phyloP scores from a whole-genome alignment of 257 asterid species.

The Penstemon eatonii region DNA sequence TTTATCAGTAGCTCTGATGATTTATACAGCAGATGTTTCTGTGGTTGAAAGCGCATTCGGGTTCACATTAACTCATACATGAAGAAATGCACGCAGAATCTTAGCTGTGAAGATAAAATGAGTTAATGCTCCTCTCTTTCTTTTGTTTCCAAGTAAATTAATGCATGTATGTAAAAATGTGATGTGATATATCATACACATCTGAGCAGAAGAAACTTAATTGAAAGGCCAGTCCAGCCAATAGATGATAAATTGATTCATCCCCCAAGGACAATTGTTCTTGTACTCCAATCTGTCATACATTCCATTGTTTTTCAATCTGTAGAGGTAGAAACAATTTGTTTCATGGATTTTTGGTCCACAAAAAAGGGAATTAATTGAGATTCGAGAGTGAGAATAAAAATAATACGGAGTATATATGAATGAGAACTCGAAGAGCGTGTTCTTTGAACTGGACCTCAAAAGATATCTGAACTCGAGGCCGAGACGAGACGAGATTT shows the following conservation, averaged over 20 bases:
- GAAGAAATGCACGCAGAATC: neutral
- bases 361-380: too few relatives aligned
- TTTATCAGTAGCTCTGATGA: too few relatives aligned
- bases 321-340: neutral
- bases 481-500: too few relatives aligned
- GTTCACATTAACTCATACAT: slow-evolving; percentile 19
- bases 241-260: slow-evolving; percentile 37
- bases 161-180: slow-evolving; percentile 16
- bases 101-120: slow-evolving; percentile 35
- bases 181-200: slow-evolving; percentile 39
- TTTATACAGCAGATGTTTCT: slow-evolving; percentile 1
- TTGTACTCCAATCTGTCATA: slow-evolving; percentile 15
- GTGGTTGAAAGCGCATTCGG: slow-evolving; percentile 22
- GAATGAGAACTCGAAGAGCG: too few relatives aligned
- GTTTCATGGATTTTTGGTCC: too few relatives aligned
- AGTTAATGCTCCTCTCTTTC: neutral
- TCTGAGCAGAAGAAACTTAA: slow-evolving; percentile 34
- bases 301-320: neutral
- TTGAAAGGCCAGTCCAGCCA: slow-evolving; percentile 40
- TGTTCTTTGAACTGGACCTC: too few relatives aligned
- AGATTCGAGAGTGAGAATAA: too few relatives aligned
- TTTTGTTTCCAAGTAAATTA: slow-evolving; percentile 16
- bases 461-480: too few relatives aligned
- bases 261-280: slow-evolving; percentile 41
- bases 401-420: too few relatives aligned